Evolutionary conservation across 768 basidiomycete genomes (phyloP), one percentile per base, ranked within the genome.

Genomic region (Leccinum sublutescens): DNA sequence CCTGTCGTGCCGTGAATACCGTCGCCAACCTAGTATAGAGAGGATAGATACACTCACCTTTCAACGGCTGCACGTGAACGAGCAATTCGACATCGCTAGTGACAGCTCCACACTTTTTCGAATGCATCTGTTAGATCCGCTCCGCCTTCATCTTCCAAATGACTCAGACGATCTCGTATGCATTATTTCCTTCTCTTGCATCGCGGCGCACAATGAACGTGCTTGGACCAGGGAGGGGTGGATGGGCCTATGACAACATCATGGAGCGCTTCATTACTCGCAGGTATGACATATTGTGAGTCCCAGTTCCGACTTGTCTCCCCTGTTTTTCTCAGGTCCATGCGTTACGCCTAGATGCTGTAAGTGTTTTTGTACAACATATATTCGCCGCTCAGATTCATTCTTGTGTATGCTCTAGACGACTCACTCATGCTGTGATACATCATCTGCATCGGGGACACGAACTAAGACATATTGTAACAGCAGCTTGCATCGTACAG

Each of bases 41-140:
- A 55, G 10, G n/a, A 4, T 19, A n/a, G n/a, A 43, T 11, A 38
- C 9, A 66, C 77, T 56, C 51, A 91, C 95, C 95, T 80, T 95
- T 96, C 59, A 99, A 76, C 0, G 94, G 93, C 45, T 86, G 80
- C n/a, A 95, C 87, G 67, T 98, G 94, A 15, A 98, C 72, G 9
- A 98, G 74, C 6, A 95, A 77, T 2, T 94, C 87, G 10, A 98
- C 31, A 33, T 31, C 31, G 10, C 31, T 5, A 31, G 31, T 11
- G 31, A 31, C 10, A 31, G 10, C 4, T 31, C 10, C 31, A 31
- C 31, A 31, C 31, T 31, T 1, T 31, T 31, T 31, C 31, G 10
- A 31, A 31, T 31, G 31, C 31, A 31, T 11, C 31, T 31, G 3
- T 31, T 31, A 3, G 0, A 31, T 31, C 31, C 31, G 31, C 31